A percentile compares a stretch with the other conserved stretches of the same genome.
These are phyloP conservation scores for Magnolia officinalis DNA, from an alignment of 164 flowering plant species.

Conservation along the genomic window DNA sequence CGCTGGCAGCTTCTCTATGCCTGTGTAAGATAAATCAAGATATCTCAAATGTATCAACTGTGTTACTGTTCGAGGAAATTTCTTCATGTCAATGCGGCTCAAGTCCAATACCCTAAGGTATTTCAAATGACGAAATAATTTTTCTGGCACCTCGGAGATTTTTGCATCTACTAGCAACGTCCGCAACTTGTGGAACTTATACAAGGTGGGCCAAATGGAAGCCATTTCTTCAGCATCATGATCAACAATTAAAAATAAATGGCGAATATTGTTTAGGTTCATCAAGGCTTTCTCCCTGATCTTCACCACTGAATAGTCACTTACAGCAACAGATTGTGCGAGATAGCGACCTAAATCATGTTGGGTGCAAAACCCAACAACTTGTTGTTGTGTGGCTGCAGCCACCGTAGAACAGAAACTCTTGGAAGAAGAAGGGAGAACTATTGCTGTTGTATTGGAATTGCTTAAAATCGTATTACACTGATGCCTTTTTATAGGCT, in stretches of 20 bases:
- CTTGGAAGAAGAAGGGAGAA: too few relatives aligned
- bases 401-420: too few relatives aligned
- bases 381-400: too few relatives aligned
- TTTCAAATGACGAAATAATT: neutral
- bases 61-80: neutral
- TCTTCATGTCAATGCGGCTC: neutral
- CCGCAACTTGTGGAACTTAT: neutral
- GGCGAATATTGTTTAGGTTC: neutral
- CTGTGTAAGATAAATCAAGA: neutral
- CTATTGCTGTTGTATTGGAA: too few relatives aligned
- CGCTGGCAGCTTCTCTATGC: neutral
- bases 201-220: too few relatives aligned
- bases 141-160: neutral
- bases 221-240: neutral
- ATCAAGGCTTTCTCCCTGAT: neutral
- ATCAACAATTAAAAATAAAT: neutral
- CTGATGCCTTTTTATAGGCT: too few relatives aligned
- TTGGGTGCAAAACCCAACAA: too few relatives aligned
- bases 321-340: neutral
- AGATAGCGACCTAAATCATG: slow-evolving; percentile 10
- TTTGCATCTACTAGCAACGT: neutral
- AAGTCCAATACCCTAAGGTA: neutral
- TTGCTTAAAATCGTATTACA: too few relatives aligned
- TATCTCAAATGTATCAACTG: neutral
- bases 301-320: neutral